Base-by-base conservation (phyloP, 2,329 filamentous ascomycete species). In the Juglanconis sp. region DNA sequence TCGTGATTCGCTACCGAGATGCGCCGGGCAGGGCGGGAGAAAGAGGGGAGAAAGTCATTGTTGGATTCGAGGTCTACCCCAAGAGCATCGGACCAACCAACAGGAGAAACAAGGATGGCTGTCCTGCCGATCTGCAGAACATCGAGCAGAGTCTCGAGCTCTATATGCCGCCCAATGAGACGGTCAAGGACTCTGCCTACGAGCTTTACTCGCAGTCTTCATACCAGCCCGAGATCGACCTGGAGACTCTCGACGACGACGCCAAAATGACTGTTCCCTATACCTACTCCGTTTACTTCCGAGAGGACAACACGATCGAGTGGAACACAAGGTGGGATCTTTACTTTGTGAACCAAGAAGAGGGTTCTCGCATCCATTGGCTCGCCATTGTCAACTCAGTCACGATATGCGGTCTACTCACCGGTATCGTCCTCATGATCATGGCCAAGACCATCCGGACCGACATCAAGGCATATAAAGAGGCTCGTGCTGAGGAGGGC, bases 241-340 rank as follows among this genome's bases (percentile, higher is more conserved):
- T 79, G 47, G 84, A 87, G 54, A 77, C 82, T 31, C 61, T 63
- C 3, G 83, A 88, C 47, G 87, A 90, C 61, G 83, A 82, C 32
- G 84, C 85, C 13, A 90, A 79, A 2, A 73, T 95, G 53, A 86
- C 82, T 2, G 88, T 96, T 55, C 91, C 92, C 0, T 96, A 93
- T 74, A 90, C 91, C 0, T 96, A 96, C 75, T 94, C 91, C 3
- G 89, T 96, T 13, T 96, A 95, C 74, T 96, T 92, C 77, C 87
- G 91, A 55, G 90, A 96, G 71, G 91, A 96, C 63, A 84, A 88
- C 47, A 85, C 82, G 24, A 79, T 96, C 54, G 91, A 95, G 65
- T 96, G 92, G 92, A 80, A 81, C 59, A 91, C 88, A 67, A 85
- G 92, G 57, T 96, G 92, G 92, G 90, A 96, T 68, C 77, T 94